Evolutionary conservation across 1,284 basidiomycete species (phyloP).

Genomic region (Fomitopsis pinicola): DNA sequence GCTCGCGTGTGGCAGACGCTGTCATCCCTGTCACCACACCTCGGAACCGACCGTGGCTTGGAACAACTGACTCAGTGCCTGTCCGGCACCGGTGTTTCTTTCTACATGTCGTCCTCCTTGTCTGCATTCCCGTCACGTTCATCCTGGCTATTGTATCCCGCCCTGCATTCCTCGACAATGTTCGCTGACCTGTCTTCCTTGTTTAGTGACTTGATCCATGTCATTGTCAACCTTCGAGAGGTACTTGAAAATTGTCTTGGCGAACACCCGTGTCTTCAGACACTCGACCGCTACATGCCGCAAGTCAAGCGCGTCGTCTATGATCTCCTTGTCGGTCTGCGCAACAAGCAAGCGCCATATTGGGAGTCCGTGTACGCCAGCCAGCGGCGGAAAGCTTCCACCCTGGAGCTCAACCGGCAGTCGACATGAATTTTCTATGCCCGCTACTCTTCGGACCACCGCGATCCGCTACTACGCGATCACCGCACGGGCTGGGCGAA

Average conservation of each 20-base stretch:
- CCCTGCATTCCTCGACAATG: not conserved
- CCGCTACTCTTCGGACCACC: constrained; percentile 46
- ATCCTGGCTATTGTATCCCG: constrained; percentile 2
- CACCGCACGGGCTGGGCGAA: not conserved
- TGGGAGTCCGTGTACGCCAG: constrained; percentile 13
- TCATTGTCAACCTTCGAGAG: constrained; percentile 76
- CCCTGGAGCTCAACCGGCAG: constrained; percentile 1
- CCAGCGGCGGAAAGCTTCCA: not conserved
- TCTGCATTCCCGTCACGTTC: not conserved
- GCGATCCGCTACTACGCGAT: not conserved
- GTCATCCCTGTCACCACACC: not conserved
- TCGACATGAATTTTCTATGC: not conserved
- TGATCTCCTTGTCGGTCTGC: constrained; percentile 79
- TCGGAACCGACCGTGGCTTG: not conserved
- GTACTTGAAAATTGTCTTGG: constrained; percentile 85
- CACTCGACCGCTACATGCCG: constrained; percentile 76
- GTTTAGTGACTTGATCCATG: constrained; percentile 75
- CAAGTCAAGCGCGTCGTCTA: constrained; percentile 78
- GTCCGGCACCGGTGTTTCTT: not conserved
- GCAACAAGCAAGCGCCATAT: constrained; percentile 77
- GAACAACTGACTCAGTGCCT: not conserved
- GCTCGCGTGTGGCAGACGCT: not conserved
- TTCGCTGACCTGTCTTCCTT: constrained; percentile 1
- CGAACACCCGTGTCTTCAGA: constrained; percentile 75
- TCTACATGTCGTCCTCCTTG: not conserved